These are phyloP conservation scores for Eragrostis nindensis DNA, from an alignment of 176 grass and related monocot genomes.

Conservation along the genomic window DNA sequence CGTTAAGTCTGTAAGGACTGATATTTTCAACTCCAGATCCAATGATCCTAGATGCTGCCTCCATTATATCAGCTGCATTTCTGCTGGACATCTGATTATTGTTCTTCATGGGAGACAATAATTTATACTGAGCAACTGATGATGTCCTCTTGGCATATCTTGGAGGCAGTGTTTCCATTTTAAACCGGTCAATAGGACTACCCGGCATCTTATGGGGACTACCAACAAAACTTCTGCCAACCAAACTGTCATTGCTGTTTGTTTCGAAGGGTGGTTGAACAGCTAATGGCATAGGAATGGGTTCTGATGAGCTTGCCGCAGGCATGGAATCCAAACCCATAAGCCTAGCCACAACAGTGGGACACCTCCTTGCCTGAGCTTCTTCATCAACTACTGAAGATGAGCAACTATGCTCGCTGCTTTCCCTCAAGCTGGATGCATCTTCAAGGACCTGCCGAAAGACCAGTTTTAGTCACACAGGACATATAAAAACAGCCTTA, in stretches of 20 bases:
- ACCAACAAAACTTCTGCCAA: slow-evolving; percentile 42
- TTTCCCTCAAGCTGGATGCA: slow-evolving; percentile 58
- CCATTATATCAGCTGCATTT: slow-evolving; percentile 87
- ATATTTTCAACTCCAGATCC: slow-evolving; percentile 52
- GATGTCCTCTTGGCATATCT: slow-evolving; percentile 62
- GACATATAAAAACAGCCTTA: neutral
- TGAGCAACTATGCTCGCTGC: slow-evolving; percentile 67
- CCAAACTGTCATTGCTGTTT: slow-evolving; percentile 36
- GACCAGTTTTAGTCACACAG: neutral
- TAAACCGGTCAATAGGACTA: slow-evolving; percentile 83
- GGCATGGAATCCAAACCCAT: slow-evolving; percentile 97
- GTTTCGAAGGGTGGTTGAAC: slow-evolving; percentile 29
- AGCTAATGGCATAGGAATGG: slow-evolving; percentile 40
- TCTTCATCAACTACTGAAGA: slow-evolving; percentile 76
- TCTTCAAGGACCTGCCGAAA: slow-evolving; percentile 69
- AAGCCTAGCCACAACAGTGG: slow-evolving; percentile 83
- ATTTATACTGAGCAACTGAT: slow-evolving; percentile 58
- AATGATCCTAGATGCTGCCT: slow-evolving; percentile 74
- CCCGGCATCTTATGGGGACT: slow-evolving; percentile 74
- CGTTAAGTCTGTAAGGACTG: slow-evolving; percentile 29
- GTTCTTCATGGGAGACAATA: slow-evolving; percentile 63
- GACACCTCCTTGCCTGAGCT: slow-evolving; percentile 47
- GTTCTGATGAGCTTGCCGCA: slow-evolving; percentile 41
- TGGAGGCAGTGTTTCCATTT: slow-evolving; percentile 70
- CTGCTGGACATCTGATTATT: slow-evolving; percentile 52